These are phyloP conservation scores for Trichosporon sp. DNA, from an alignment of 1,284 basidiomycete species.

Conservation along the genomic window DNA sequence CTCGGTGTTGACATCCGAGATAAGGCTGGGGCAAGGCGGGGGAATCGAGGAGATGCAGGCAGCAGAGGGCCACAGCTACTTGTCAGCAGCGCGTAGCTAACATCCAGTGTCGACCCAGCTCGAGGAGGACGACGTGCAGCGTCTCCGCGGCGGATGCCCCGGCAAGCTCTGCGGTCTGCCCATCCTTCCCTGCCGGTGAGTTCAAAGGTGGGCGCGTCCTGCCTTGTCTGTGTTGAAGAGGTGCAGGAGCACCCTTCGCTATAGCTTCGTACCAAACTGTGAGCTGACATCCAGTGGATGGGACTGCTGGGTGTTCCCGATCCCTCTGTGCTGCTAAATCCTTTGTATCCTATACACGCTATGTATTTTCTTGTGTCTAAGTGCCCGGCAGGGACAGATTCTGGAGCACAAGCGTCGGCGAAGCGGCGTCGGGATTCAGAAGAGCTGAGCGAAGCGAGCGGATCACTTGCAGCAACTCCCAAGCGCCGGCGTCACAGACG, in stretches of 20 bases:
- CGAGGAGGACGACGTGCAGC: constrained; percentile 38
- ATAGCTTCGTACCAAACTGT: too few relatives aligned
- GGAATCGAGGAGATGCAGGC: too few relatives aligned
- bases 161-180: constrained; percentile 52
- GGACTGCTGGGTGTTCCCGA: constrained; percentile 18
- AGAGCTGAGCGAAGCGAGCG: too few relatives aligned
- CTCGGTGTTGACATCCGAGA: too few relatives aligned
- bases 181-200: constrained; percentile 53
- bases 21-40: too few relatives aligned
- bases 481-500: neutral
- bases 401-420: too few relatives aligned
- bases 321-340: constrained; percentile 11
- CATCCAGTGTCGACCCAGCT: constrained; percentile 25
- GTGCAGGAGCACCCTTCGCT: too few relatives aligned
- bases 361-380: neutral
- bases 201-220: neutral
- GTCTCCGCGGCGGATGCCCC: constrained; percentile 54
- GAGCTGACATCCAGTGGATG: neutral
- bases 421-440: too few relatives aligned
- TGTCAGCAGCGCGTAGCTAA: neutral
- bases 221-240: too few relatives aligned
- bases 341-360: neutral
- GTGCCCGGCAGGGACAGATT: too few relatives aligned
- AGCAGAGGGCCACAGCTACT: too few relatives aligned
- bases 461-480: neutral